Evolutionary conservation across 345 rosid species (phyloP), one percentile per base, ranked within the genome.

Genomic region (Corchorus capsularis): DNA sequence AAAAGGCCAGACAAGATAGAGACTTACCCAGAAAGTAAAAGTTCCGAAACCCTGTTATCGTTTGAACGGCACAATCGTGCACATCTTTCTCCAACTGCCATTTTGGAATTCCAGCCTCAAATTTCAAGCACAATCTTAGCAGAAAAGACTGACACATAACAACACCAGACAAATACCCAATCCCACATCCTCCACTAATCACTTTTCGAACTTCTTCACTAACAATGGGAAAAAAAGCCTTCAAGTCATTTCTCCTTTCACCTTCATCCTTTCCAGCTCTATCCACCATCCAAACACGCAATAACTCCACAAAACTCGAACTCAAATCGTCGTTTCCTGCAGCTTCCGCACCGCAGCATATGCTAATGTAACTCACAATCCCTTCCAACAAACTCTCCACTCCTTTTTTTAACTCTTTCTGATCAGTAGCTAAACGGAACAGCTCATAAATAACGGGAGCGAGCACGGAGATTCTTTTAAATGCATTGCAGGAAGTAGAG

Each of bases 401-500:
- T 6, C 88, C 97, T 55, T 50, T 77, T 62, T 73, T 82, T 52
- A 69, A 57, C 14, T 46, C 75, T 60, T 45, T 67, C 50, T 66
- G 66, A 39, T 60, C 76, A 35, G 62, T 1, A 66, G 59, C 79
- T n/a, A 79, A 47, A 65, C 65, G 77, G 78, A 64, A 85, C 79
- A 94, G 37, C 77, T 90, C 82, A 67, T 80, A 84, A 20, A 94
- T 79, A 22, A 90, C 86, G 1, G 98, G 97, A 69, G 91, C 92
- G 7, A 94, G 82, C 1, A 84, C 50, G 9, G 94, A 91, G 17
- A 88, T 72, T 62, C 78, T 87, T 77, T 84, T 86, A 2, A 46
- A 83, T 39, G 79, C 87, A 77, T 74, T 77, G 77, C 83, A 81
- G 0, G 89, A 74, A 47, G 82, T 75, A 39, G 91, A 87, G 50